Percentiles rank a stretch among this genome's conserved stretches.
phyloP scores from a whole-genome alignment of 129 eudicot species.

The Daucus carota region DNA sequence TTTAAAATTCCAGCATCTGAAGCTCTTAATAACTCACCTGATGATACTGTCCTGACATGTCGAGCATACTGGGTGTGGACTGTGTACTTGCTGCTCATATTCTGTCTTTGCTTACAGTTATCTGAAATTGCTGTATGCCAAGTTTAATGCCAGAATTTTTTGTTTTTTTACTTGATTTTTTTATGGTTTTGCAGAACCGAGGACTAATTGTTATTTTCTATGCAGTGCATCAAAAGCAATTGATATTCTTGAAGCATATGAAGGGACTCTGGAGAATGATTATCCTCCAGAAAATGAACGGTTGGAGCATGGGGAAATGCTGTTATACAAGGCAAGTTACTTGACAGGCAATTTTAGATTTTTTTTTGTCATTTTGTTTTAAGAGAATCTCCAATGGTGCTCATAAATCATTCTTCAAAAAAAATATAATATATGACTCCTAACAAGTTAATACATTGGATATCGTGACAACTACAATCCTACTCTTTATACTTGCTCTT shows the following conservation, averaged over 20 bases:
- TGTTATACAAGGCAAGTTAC: constrained; percentile 71
- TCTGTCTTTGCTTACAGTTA: neutral
- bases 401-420: no score
- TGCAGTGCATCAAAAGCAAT: constrained; percentile 83
- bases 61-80: neutral
- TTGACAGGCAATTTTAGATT: constrained; percentile 3
- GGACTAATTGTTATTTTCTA: constrained; percentile 10
- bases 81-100: neutral
- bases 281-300: constrained; percentile 95
- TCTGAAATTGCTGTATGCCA: neutral
- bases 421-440: no score
- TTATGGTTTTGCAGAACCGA: neutral
- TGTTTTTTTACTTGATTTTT: neutral
- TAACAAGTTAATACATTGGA: no score
- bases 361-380: neutral
- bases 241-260: constrained; percentile 98
- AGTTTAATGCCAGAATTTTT: neutral
- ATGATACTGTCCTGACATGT: neutral
- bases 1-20: neutral
- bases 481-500: no score
- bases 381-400: no score
- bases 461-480: no score
- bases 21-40: neutral
- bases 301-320: constrained; percentile 96
- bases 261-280: constrained; percentile 94